phyloP scores from a whole-genome alignment of 2,329 filamentous ascomycete species.

The Cordyceps farinosa region DNA sequence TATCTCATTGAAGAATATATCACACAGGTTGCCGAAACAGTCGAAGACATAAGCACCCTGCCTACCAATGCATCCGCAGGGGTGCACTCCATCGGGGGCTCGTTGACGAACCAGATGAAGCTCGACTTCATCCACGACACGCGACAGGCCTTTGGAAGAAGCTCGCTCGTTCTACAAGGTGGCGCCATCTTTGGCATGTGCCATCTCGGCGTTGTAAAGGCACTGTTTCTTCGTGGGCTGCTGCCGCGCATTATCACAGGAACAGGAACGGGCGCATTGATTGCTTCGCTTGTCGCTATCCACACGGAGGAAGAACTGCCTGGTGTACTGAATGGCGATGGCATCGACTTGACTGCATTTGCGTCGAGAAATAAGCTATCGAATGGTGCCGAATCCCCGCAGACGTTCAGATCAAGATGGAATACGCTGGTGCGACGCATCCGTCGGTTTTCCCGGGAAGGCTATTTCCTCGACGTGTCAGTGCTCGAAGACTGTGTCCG shows the following conservation, averaged over 20 bases:
- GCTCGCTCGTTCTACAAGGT: slow-evolving; percentile 80
- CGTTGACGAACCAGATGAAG: slow-evolving; percentile 70
- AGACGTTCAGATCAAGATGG: slow-evolving; percentile 42
- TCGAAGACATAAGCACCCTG: slow-evolving; percentile 69
- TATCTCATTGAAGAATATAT: slow-evolving; percentile 89
- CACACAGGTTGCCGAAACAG: slow-evolving; percentile 73
- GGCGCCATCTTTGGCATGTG: slow-evolving; percentile 89
- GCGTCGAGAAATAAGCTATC: slow-evolving; percentile 37
- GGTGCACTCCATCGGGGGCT: slow-evolving; percentile 33
- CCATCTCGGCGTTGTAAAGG: slow-evolving; percentile 86
- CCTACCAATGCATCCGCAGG: slow-evolving; percentile 49
- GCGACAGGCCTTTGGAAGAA: slow-evolving; percentile 81
- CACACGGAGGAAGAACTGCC: slow-evolving; percentile 84
- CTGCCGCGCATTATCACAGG: slow-evolving; percentile 88
- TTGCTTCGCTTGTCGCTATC: slow-evolving; percentile 82
- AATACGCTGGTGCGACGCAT: slow-evolving; percentile 64
- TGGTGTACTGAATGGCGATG: slow-evolving; percentile 69
- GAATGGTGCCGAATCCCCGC: slow-evolving; percentile 31
- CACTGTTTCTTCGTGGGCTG: slow-evolving; percentile 73
- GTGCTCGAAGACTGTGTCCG: slow-evolving; percentile 81
- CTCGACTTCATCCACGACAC: slow-evolving; percentile 84
- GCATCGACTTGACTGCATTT: slow-evolving; percentile 81
- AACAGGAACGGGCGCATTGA: slow-evolving; percentile 83
- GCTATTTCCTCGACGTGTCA: slow-evolving; percentile 78
- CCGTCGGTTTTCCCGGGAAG: slow-evolving; percentile 66